Evolutionary conservation across 1,139 yeast species (phyloP).

Genomic region (Casaregolazyma suthepensis): DNA sequence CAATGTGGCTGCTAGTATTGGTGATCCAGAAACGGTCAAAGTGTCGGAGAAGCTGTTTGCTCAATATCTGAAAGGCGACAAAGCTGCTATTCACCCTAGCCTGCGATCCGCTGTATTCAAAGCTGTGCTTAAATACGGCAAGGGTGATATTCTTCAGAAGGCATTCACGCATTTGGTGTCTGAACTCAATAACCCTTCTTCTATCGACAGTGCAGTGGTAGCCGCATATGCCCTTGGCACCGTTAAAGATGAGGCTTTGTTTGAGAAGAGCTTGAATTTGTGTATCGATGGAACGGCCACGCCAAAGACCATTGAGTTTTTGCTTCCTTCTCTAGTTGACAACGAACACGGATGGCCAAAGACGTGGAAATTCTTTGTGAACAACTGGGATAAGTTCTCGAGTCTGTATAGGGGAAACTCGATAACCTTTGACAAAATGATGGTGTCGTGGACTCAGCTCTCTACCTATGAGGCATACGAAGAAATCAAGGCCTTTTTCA

Average conservation of each 20-base stretch:
- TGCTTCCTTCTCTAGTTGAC: constrained; percentile 20
- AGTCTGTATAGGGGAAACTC: constrained; percentile 75
- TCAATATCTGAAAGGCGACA: constrained; percentile 32
- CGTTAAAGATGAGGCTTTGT: constrained; percentile 37
- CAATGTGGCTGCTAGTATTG: constrained; percentile 45
- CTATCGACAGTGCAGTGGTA: constrained; percentile 63
- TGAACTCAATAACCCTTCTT: constrained; percentile 50
- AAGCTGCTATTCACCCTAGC: constrained; percentile 72
- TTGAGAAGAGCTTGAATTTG: constrained; percentile 37
- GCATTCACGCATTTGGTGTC: constrained; percentile 45
- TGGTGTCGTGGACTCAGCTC: constrained; percentile 59
- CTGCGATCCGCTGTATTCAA: constrained; percentile 65
- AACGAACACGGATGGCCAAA: not conserved
- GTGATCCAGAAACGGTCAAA: constrained; percentile 43
- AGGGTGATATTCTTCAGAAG: constrained; percentile 31
- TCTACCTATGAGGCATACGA: constrained; percentile 54
- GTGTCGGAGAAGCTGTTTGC: constrained; percentile 34
- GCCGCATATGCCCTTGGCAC: constrained; percentile 59
- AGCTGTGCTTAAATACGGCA: constrained; percentile 53
- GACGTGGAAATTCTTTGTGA: constrained; percentile 65
- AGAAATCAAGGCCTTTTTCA: constrained; percentile 55
- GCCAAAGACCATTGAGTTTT: constrained; percentile 65
- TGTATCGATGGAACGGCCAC: constrained; percentile 44
- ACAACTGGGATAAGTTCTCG: constrained; percentile 65
- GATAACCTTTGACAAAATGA: constrained; percentile 70